Base-by-base conservation (phyloP, 352 stramenopile species). In the Phytophthora litchii region DNA sequence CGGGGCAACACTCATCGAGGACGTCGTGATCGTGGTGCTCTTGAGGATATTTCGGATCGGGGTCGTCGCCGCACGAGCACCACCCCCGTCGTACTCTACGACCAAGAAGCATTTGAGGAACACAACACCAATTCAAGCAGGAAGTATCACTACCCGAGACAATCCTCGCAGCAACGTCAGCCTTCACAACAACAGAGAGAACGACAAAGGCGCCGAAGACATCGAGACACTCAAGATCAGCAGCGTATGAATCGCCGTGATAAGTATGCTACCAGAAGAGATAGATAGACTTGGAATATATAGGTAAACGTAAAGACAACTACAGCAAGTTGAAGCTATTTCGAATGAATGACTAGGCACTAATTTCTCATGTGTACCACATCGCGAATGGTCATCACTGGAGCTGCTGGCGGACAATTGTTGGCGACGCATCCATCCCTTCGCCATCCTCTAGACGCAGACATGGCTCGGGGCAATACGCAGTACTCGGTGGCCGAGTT, bases 401-500 rank as follows among this genome's bases (percentile, higher is more conserved):
- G 61, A 56, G 60, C 40, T 64, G 27, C 52, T 62, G 41, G 40
- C 13, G 20, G 47, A 20, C 38, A 47, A 43, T 57, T 46, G 25
- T 50, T 54, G 47, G 47, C 20, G 38, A 32, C 35, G 49, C 45
- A 47, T 51, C 50, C 49, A 46, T 46, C 51, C 54, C 13, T 46
- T 44, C 29, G 45, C 31, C 50, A 55, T 67, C 58, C 38, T 45
- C 38, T 29, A 7, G 19, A 47, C 19, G n/a, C 17, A 67, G 38
- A 61, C 7, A 76, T 81, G 65, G 56, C 47, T 51, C 57, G 56
- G 21, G 53, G 35, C 44, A 64, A 59, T 43, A 53, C 54, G 48
- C 65, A 78, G 41, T 92, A 74, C 67, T 78, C 78, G 43, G 86
- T 80, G 31, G 80, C 70, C 8, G 81, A 92, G 59, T 64, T 96